phyloP scores from a whole-genome alignment of 805 yeast species.

The Wickerhamiella occidentalis region DNA sequence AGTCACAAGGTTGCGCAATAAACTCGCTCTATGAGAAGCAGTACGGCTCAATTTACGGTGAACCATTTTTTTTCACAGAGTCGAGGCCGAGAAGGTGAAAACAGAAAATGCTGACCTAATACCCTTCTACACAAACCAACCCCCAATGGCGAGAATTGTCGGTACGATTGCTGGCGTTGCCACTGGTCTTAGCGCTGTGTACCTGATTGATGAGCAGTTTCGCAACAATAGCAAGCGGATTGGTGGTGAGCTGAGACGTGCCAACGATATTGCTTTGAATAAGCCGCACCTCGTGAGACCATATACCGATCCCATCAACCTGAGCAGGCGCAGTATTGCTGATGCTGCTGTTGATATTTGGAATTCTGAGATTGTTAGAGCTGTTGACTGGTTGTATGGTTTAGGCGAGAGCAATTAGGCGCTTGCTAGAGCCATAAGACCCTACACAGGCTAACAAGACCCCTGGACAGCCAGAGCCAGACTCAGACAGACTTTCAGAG shows the following conservation, averaged over 20 bases:
- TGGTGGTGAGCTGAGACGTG: conserved; percentile 36
- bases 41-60: conserved; percentile 30
- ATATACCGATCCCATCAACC: conserved; percentile 36
- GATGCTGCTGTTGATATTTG: conserved; percentile 69
- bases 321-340: conserved; percentile 36
- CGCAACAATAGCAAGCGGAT: conserved; percentile 37
- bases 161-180: conserved; percentile 52
- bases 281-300: conserved; percentile 38
- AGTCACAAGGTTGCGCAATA: conserved; percentile 53
- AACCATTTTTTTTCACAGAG: conserved; percentile 18
- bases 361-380: conserved; percentile 58
- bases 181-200: conserved; percentile 47
- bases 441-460: background rate
- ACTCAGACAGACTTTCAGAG: no score
- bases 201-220: conserved; percentile 48
- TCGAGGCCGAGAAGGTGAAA: background rate
- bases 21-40: conserved; percentile 41
- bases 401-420: background rate
- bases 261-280: conserved; percentile 41
- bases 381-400: conserved; percentile 49
- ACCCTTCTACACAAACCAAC: background rate
- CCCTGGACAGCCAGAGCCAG: no score
- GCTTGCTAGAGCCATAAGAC: background rate
- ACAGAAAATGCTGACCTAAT: background rate
- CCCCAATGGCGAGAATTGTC: conserved; percentile 36